A percentile compares a stretch with the other conserved stretches of the same genome.
Conservation (phyloP, 2,329 filamentous ascomycete species). For the Fusarium tricinctum region DNA sequence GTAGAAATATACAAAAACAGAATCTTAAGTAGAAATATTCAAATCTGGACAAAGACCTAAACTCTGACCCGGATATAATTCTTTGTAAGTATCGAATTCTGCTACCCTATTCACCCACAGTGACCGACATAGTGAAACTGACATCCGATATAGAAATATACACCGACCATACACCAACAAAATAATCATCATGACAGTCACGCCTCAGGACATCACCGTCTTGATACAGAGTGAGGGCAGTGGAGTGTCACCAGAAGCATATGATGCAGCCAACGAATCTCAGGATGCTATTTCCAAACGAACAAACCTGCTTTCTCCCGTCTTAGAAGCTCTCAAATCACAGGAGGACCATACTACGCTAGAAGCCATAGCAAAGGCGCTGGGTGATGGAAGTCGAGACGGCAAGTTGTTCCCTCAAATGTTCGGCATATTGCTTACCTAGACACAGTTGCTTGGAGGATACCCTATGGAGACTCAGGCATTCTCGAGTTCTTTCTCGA, state of each 20-base stretch:
- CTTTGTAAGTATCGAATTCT: slow-evolving; percentile 2
- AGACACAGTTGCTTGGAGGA: slow-evolving; percentile 66
- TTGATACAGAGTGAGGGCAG: slow-evolving; percentile 56
- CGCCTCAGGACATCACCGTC: slow-evolving; percentile 55
- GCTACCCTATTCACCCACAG: not conserved
- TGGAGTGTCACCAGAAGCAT: slow-evolving; percentile 44
- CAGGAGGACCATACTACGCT: slow-evolving; percentile 56
- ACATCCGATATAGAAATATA: not conserved
- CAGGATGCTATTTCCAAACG: slow-evolving; percentile 45
- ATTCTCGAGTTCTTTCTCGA: slow-evolving; percentile 69
- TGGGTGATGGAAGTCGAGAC: slow-evolving; percentile 69
- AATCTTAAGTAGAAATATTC: no score
- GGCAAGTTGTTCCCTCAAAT: slow-evolving; percentile 56
- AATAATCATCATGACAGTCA: slow-evolving; percentile 45
- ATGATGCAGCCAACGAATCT: slow-evolving; percentile 49
- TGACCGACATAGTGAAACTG: not conserved
- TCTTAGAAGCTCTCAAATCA: slow-evolving; percentile 58
- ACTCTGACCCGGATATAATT: not conserved
- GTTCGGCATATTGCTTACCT: not conserved
- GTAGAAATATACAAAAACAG: not conserved
- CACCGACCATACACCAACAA: not conserved
- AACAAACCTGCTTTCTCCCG: slow-evolving; percentile 53
- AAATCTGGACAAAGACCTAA: not conserved
- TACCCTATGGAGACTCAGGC: slow-evolving; percentile 70
- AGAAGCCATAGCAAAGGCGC: slow-evolving; percentile 63